phyloP scores from a whole-genome alignment of 805 yeast species.

The Lipomyces anomalus region DNA sequence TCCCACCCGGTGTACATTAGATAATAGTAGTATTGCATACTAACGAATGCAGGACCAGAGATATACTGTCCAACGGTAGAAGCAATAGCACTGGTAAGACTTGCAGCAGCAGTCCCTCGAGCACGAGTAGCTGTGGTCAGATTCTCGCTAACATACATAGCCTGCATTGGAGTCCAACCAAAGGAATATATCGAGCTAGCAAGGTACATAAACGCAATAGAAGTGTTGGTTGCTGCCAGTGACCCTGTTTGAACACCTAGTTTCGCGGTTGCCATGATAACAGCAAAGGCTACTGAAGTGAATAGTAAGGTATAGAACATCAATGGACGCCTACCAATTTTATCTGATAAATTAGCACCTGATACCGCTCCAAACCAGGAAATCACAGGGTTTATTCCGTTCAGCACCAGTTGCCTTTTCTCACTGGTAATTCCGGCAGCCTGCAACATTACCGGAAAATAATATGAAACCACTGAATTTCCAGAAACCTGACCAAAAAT shows the following conservation, averaged over 20 bases:
- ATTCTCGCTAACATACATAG: slow-evolving; percentile 27
- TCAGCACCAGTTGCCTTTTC: slow-evolving; percentile 43
- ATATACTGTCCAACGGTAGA: slow-evolving; percentile 33
- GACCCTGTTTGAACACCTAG: slow-evolving; percentile 43
- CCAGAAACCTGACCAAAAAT: slow-evolving; percentile 45
- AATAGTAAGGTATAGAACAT: no score
- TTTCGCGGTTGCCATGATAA: slow-evolving; percentile 40
- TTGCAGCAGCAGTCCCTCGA: no score
- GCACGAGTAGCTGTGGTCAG: slow-evolving; percentile 35
- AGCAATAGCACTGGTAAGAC: no score
- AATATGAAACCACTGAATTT: slow-evolving; percentile 46
- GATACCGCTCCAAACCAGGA: slow-evolving; percentile 34
- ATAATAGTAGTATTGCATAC: slow-evolving; percentile 51
- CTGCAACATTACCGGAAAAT: slow-evolving; percentile 44
- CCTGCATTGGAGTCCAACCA: slow-evolving; percentile 20
- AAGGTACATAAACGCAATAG: slow-evolving; percentile 12
- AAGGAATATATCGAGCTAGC: slow-evolving; percentile 10
- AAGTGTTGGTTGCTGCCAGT: not conserved
- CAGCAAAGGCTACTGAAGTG: no score
- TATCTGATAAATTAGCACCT: slow-evolving; percentile 32
- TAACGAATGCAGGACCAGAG: slow-evolving; percentile 40
- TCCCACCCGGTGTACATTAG: slow-evolving; percentile 54
- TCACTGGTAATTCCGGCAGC: slow-evolving; percentile 51
- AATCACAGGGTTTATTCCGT: slow-evolving; percentile 47
- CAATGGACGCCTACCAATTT: no score